These are phyloP conservation scores for Antitrichia curtipendula DNA, from an alignment of 225 moss, liverwort and hornwort genomes.

Conservation along the genomic window DNA sequence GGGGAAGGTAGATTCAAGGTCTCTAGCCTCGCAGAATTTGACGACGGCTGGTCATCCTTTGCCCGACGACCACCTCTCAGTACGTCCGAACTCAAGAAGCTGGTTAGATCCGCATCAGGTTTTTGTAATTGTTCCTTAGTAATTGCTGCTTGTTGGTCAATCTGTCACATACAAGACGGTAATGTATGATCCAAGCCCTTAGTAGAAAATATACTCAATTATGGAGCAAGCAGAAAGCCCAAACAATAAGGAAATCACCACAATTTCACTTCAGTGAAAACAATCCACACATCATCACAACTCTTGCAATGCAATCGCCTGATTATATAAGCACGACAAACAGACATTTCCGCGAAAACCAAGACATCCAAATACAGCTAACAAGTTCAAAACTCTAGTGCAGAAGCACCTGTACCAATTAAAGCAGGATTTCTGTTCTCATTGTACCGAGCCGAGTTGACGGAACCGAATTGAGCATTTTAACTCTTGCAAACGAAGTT, in stretches of 20 bases:
- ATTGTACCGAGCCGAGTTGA: not conserved
- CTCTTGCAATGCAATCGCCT: not conserved
- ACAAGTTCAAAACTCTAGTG: not conserved
- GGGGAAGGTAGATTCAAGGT: not conserved
- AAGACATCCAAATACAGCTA: not conserved
- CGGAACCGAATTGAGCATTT: not conserved
- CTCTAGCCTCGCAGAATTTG: conserved; percentile 12
- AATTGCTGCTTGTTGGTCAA: conserved; percentile 77
- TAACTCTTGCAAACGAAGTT: not conserved
- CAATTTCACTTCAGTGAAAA: not conserved
- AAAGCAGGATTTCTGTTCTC: not conserved
- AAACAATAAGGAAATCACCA: not conserved
- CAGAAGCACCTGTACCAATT: not conserved
- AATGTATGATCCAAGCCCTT: not conserved
- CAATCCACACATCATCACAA: not conserved
- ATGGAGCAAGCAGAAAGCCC: not conserved
- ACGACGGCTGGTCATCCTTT: conserved; percentile 15
- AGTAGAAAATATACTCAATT: not conserved
- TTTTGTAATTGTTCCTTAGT: conserved; percentile 46
- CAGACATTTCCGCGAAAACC: not conserved
- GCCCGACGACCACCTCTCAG: conserved; percentile 8
- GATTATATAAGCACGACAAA: not conserved
- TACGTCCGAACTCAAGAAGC: conserved; percentile 7
- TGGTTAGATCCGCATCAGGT: conserved; percentile 23
- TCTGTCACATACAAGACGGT: conserved; percentile 15